Evolutionary conservation across 345 rosid species (phyloP).

Genomic region (Pugionium cornutum): DNA sequence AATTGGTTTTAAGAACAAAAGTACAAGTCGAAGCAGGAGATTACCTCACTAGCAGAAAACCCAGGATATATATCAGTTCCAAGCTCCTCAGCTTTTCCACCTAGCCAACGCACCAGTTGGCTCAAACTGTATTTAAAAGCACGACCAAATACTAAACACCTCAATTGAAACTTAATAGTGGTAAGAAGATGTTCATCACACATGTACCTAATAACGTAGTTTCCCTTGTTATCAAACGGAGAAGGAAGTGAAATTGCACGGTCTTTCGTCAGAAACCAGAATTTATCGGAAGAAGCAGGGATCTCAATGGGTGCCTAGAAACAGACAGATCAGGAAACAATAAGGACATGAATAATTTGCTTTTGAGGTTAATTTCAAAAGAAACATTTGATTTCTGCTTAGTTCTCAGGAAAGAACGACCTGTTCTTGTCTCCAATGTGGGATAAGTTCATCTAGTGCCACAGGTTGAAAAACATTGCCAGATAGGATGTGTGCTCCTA

Average conservation of each 20-base stretch:
- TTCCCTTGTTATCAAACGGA: slow-evolving; percentile 87
- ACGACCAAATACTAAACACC: slow-evolving; percentile 7
- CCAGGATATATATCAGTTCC: slow-evolving; percentile 98
- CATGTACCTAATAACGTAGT: slow-evolving; percentile 82
- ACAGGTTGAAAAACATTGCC: slow-evolving; percentile 91
- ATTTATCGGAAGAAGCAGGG: slow-evolving; percentile 87
- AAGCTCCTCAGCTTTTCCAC: slow-evolving; percentile 86
- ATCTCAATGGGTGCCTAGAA: slow-evolving; percentile 74
- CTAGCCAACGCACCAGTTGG: slow-evolving; percentile 88
- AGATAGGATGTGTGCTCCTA: slow-evolving; percentile 92
- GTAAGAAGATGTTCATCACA: not conserved
- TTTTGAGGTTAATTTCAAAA: not conserved
- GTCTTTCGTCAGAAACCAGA: slow-evolving; percentile 77
- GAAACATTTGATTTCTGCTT: too few species aligned
- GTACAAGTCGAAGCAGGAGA: slow-evolving; percentile 6
- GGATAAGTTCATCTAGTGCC: slow-evolving; percentile 86
- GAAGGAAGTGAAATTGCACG: slow-evolving; percentile 78
- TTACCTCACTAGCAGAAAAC: slow-evolving; percentile 91
- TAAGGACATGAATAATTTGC: not conserved
- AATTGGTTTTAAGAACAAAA: slow-evolving; percentile 1
- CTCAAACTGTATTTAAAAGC: slow-evolving; percentile 59
- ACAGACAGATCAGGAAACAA: slow-evolving; percentile 12
- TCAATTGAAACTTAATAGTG: slow-evolving; percentile 1
- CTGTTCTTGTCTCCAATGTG: slow-evolving; percentile 90
- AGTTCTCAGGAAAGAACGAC: slow-evolving; percentile 39